A percentile compares a stretch with the other conserved stretches of the same genome.
Evolutionary conservation across 108 stramenopile genomes (phyloP).

Genomic region (Pseudonitzschia multistriata): DNA sequence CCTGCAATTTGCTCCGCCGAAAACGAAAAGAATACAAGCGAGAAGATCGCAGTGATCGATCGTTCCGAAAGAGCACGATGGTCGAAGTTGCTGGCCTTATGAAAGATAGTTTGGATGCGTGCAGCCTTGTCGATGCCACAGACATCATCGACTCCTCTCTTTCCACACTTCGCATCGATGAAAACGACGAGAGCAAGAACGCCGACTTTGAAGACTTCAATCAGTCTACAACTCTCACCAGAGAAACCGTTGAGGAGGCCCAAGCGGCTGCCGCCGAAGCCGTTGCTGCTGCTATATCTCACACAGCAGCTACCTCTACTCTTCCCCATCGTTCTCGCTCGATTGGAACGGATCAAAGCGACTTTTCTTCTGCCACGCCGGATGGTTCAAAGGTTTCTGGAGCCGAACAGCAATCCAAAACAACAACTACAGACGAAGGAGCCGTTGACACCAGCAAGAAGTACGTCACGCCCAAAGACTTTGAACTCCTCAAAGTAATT

Average conservation of each 20-base stretch:
- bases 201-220: conserved; percentile 32
- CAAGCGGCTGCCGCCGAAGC: conserved; percentile 15
- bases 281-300: neutral
- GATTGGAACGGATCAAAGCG: neutral
- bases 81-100: conserved; percentile 16
- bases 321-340: neutral
- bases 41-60: too few relatives aligned
- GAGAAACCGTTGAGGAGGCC: conserved; percentile 32
- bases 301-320: too few relatives aligned
- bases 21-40: too few relatives aligned
- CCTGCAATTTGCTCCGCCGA: too few relatives aligned
- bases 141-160: neutral
- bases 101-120: conserved; percentile 30
- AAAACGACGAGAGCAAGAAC: conserved; percentile 1
- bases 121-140: conserved; percentile 19
- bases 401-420: neutral
- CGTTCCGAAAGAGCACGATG: too few relatives aligned
- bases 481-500: conserved; percentile 86
- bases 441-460: conserved; percentile 11
- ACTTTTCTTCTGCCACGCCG: neutral
- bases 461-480: conserved; percentile 82
- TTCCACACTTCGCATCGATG: neutral
- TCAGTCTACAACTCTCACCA: conserved; percentile 12
- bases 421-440: neutral
- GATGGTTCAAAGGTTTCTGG: neutral